These are phyloP conservation scores for Teratosphaeria zuluensis DNA, from an alignment of 2,329 filamentous ascomycete genomes.

Conservation along the genomic window DNA sequence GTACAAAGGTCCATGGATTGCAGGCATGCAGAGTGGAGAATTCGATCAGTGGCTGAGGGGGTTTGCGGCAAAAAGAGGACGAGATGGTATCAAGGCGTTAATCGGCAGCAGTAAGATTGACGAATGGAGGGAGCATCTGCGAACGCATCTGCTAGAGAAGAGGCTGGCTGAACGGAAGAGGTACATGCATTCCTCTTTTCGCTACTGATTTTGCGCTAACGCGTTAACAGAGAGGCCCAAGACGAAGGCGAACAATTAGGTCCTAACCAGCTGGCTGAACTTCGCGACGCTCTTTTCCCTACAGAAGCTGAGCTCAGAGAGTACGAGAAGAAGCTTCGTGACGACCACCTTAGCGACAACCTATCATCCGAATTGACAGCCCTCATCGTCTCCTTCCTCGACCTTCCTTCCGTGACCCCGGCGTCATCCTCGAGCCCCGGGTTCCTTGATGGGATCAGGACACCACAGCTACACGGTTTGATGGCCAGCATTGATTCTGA, in stretches of 20 bases:
- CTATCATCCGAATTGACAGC: constrained; percentile 43
- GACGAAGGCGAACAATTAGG: constrained; percentile 11
- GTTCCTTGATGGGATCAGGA: constrained; percentile 26
- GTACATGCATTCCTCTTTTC: neutral
- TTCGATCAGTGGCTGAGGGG: constrained; percentile 44
- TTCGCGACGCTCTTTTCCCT: constrained; percentile 2
- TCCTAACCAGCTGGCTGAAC: neutral
- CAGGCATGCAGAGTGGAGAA: constrained; percentile 45
- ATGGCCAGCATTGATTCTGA: neutral
- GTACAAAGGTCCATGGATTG: constrained; percentile 49
- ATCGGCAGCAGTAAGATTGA: constrained; percentile 16
- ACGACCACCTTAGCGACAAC: constrained; percentile 38
- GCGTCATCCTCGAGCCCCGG: constrained; percentile 6
- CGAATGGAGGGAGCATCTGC: constrained; percentile 24
- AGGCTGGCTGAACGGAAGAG: constrained; percentile 1
- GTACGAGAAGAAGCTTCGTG: constrained; percentile 30
- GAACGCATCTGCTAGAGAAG: constrained; percentile 12
- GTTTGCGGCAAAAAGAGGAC: neutral
- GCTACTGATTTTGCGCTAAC: neutral
- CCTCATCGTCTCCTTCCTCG: constrained; percentile 46
- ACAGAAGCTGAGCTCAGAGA: constrained; percentile 20
- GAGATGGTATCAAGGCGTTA: constrained; percentile 23
- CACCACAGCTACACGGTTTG: constrained; percentile 10
- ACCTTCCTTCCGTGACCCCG: constrained; percentile 37
- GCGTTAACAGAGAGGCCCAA: constrained; percentile 5